These are phyloP conservation scores for Musa acuminata DNA, from an alignment of 176 grass and related monocot genomes.

Conservation along the genomic window DNA sequence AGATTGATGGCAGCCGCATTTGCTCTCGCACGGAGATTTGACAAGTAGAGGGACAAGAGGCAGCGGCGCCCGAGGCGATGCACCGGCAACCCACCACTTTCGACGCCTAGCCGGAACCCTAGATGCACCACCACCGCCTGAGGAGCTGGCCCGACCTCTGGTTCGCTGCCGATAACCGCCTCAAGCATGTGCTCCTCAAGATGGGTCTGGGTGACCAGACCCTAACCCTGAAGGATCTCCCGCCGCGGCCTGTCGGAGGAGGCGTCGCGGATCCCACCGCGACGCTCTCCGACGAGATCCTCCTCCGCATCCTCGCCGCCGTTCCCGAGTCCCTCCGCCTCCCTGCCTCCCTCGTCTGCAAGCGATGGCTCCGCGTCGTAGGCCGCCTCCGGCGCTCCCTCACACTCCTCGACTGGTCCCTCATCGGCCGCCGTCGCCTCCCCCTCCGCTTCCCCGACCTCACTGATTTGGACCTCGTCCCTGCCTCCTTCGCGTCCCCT, in stretches of 20 bases:
- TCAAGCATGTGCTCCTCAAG: slow-evolving; percentile 21
- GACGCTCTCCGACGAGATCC: slow-evolving; percentile 39
- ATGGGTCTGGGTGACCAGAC: slow-evolving; percentile 31
- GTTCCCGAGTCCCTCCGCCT: slow-evolving; percentile 37
- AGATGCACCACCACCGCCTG: slow-evolving; percentile 30
- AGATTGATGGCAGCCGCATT: not conserved
- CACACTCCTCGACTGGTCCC: slow-evolving; percentile 62
- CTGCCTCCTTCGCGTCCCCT: slow-evolving; percentile 48
- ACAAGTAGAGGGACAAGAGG: not conserved
- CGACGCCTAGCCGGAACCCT: slow-evolving; percentile 6
- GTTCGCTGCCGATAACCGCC: slow-evolving; percentile 14
- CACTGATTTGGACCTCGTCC: slow-evolving; percentile 72
- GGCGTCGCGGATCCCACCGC: not conserved
- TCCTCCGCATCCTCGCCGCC: slow-evolving; percentile 45
- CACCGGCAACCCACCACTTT: not conserved
- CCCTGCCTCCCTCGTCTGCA: slow-evolving; percentile 65
- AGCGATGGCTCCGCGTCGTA: slow-evolving; percentile 60
- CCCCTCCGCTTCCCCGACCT: slow-evolving; percentile 57
- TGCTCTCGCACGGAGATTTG: not conserved
- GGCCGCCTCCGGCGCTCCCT: slow-evolving; percentile 64
- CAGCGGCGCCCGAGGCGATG: not conserved
- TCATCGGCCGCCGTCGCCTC: slow-evolving; percentile 65
- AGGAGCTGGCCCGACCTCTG: slow-evolving; percentile 43
- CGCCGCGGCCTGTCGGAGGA: not conserved
- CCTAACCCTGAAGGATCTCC: slow-evolving; percentile 23